These are phyloP conservation scores for Anthoceros angustus DNA, from an alignment of 225 moss, liverwort and hornwort species.

Conservation along the genomic window DNA sequence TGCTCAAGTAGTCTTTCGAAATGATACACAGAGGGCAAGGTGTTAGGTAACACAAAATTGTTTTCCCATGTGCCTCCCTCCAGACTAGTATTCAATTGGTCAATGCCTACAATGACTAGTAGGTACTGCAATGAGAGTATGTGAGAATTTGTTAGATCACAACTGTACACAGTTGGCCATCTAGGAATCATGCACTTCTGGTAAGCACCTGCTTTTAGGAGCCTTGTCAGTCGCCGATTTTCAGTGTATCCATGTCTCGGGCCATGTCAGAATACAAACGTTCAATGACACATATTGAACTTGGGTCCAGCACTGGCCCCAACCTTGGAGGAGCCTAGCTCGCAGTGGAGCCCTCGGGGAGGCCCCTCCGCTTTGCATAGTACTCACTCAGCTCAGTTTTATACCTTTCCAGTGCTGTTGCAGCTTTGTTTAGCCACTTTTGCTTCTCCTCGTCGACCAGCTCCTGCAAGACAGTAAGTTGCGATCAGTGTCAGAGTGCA, in stretches of 20 bases:
- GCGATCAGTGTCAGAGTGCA: neutral
- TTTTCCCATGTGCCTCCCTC: neutral
- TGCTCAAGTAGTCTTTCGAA: neutral
- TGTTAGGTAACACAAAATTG: neutral
- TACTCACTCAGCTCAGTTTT: conserved; percentile 39
- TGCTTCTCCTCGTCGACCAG: conserved; percentile 37
- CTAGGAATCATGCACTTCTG: neutral
- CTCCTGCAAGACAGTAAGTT: conserved; percentile 12
- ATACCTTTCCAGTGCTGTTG: conserved; percentile 29
- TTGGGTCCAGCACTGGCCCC: neutral
- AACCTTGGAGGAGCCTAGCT: neutral
- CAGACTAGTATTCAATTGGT: conserved; percentile 1
- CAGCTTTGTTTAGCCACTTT: conserved; percentile 36
- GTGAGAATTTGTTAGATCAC: conserved; percentile 4
- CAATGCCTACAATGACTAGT: neutral
- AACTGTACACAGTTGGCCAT: neutral
- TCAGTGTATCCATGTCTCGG: neutral
- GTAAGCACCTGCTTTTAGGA: neutral
- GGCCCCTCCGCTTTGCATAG: neutral
- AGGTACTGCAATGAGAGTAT: neutral
- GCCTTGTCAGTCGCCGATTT: neutral
- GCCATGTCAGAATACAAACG: conserved; percentile 1
- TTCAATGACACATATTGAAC: neutral
- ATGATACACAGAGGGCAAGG: conserved; percentile 3
- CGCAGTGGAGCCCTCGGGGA: neutral